Conservation (phyloP, 345 rosid genomes). For the Dipteronia dyeriana region DNA sequence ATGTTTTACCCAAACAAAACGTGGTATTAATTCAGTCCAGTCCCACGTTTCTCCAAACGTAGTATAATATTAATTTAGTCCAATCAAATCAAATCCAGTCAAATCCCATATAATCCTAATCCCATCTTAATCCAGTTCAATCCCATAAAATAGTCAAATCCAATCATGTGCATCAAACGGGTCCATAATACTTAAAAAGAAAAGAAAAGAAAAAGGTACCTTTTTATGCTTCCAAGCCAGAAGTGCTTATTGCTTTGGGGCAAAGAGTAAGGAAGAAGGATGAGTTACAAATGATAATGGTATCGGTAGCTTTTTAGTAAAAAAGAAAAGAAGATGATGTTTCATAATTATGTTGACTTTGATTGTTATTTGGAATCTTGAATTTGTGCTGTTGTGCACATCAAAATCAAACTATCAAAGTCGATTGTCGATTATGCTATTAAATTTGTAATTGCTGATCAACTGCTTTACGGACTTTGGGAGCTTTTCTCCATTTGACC, state of each 20-base stretch:
- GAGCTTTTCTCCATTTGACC: conserved; percentile 10
- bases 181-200: too few species aligned
- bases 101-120: too few species aligned
- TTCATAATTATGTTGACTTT: conserved; percentile 35
- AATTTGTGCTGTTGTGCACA: too few species aligned
- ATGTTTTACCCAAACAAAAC: too few species aligned
- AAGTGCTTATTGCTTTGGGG: background rate
- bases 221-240: background rate
- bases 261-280: conserved; percentile 4
- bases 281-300: background rate
- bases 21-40: too few species aligned
- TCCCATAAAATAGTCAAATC: too few species aligned
- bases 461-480: conserved; percentile 4
- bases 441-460: background rate
- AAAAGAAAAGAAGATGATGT: background rate
- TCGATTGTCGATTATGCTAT: background rate
- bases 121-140: too few species aligned
- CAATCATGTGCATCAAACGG: too few species aligned
- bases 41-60: too few species aligned
- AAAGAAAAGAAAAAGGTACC: background rate
- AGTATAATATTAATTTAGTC: too few species aligned
- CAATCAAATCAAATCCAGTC: too few species aligned
- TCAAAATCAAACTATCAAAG: background rate
- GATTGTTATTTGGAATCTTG: conserved; percentile 10
- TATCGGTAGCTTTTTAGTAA: background rate